phyloP scores from a whole-genome alignment of 257 asterid species.

The Thymus mandschuricus region DNA sequence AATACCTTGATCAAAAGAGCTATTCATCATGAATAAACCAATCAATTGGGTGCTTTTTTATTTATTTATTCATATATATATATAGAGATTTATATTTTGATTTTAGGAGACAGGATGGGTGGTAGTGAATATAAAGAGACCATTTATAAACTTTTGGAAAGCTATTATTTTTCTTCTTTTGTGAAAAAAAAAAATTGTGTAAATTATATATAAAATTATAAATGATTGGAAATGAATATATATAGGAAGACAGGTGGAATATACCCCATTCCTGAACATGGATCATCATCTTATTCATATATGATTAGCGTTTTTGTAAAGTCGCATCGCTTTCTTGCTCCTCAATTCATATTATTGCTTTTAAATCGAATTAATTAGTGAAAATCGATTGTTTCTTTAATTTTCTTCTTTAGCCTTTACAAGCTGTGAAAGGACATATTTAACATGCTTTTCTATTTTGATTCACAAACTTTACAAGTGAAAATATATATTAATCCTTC shows the following conservation, averaged over 20 bases:
- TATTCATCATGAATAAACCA: not conserved
- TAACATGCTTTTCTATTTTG: not conserved
- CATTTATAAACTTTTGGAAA: not conserved
- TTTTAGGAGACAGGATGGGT: slow-evolving; percentile 16
- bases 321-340: slow-evolving; percentile 19
- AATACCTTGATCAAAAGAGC: no score
- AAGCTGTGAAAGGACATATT: slow-evolving; percentile 29
- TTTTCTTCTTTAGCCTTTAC: not conserved
- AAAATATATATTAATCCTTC: no score
- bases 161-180: not conserved
- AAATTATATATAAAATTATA: not conserved
- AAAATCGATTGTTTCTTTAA: not conserved
- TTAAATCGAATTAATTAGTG: no score
- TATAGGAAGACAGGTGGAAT: slow-evolving; percentile 31
- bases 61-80: no score
- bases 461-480: no score
- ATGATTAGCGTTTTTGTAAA: slow-evolving; percentile 25
- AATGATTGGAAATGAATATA: slow-evolving; percentile 19
- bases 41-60: not conserved
- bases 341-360: not conserved
- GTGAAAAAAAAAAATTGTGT: not conserved
- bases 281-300: not conserved
- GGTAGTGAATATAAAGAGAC: slow-evolving; percentile 21
- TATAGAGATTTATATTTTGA: no score
- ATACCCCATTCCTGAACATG: slow-evolving; percentile 28